Evolutionary conservation across 208 protist genomes (phyloP).

Genomic region (Trypanosoma caninum): DNA sequence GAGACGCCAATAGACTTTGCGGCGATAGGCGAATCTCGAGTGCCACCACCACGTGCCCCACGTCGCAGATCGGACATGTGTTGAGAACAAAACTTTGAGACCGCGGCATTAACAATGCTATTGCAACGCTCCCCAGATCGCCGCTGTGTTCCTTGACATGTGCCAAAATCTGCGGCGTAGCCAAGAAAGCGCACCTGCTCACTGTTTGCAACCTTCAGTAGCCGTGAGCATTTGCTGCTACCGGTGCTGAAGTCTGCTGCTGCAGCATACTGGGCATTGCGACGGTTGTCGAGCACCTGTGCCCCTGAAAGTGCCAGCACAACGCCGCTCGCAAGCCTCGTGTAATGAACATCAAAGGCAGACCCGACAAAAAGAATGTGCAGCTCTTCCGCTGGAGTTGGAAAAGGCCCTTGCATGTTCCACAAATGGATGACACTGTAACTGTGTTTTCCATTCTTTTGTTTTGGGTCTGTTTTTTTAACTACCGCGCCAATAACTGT

Average conservation of each 20-base stretch:
- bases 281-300: constrained; percentile 18
- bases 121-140: constrained; percentile 51
- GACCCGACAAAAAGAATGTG: constrained; percentile 51
- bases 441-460: constrained; percentile 23
- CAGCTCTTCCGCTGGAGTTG: constrained; percentile 37
- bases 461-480: constrained; percentile 66
- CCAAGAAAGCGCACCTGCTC: constrained; percentile 56
- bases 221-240: background rate
- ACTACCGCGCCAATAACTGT: constrained; percentile 62
- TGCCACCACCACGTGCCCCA: constrained; percentile 26
- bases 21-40: background rate
- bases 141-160: constrained; percentile 37
- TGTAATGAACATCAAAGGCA: constrained; percentile 65
- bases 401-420: constrained; percentile 56
- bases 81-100: constrained; percentile 43
- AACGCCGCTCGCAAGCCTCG: constrained; percentile 32
- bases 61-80: constrained; percentile 48
- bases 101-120: constrained; percentile 42
- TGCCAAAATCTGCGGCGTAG: constrained; percentile 59
- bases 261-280: background rate
- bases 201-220: constrained; percentile 32
- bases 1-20: background rate
- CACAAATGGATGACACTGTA: constrained; percentile 66
- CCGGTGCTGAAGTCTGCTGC: background rate
- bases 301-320: constrained; percentile 60